Percentiles rank a stretch among this genome's conserved stretches.
phyloP scores from a whole-genome alignment of 306 rosid species.

The Purshia tridentata region DNA sequence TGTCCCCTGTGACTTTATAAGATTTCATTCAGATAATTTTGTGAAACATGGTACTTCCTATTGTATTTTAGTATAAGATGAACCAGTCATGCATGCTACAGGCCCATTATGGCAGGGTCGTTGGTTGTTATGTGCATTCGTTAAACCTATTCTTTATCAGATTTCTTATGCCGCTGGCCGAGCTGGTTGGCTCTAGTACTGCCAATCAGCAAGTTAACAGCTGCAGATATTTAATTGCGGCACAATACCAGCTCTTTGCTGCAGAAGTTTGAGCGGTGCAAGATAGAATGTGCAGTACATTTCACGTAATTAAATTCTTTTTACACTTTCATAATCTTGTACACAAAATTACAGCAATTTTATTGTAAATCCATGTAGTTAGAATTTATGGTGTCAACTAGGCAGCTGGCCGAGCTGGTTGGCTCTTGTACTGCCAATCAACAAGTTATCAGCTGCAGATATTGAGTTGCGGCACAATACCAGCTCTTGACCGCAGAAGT shows the following conservation, averaged over 20 bases:
- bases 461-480: slow-evolving; percentile 45
- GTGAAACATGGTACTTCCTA: background rate
- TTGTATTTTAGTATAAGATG: background rate
- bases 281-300: slow-evolving; percentile 72
- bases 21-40: background rate
- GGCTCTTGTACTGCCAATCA: slow-evolving; percentile 54
- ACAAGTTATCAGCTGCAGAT: slow-evolving; percentile 84
- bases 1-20: background rate
- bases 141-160: background rate
- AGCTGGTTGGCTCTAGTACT: slow-evolving; percentile 59
- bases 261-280: slow-evolving; percentile 52
- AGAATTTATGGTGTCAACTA: background rate
- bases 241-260: slow-evolving; percentile 81
- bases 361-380: background rate
- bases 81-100: background rate
- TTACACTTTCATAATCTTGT: background rate
- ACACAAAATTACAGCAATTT: background rate
- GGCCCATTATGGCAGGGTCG: background rate
- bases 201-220: slow-evolving; percentile 76
- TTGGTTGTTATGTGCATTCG: background rate
- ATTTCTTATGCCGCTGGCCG: slow-evolving; percentile 67
- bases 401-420: slow-evolving; percentile 80
- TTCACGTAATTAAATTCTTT: background rate
- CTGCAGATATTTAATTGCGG: slow-evolving; percentile 56
- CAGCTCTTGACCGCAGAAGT: slow-evolving; percentile 81